Percentiles rank a stretch among this genome's conserved stretches.
These are phyloP conservation scores for Ustilago tritici DNA, from an alignment of 1,284 basidiomycete genomes.

Conservation along the genomic window DNA sequence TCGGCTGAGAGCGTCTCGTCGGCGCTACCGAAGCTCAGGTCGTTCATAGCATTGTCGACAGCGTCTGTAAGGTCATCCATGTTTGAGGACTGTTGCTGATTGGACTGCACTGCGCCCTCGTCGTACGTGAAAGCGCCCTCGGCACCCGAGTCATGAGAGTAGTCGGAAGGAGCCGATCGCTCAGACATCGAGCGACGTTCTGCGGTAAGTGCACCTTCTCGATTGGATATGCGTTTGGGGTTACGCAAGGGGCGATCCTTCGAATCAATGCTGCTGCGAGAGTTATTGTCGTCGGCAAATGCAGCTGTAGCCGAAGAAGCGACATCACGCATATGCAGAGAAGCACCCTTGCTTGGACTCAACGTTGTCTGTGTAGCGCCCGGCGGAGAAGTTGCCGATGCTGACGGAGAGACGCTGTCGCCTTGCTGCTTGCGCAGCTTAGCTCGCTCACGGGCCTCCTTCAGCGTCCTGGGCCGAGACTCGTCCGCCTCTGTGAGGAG, in stretches of 20 bases:
- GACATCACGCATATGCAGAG: constrained; percentile 27
- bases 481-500: constrained; percentile 39
- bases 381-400: constrained; percentile 1
- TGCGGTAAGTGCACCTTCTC: constrained; percentile 7
- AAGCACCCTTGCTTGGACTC: constrained; percentile 25
- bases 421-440: constrained; percentile 45
- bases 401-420: constrained; percentile 14
- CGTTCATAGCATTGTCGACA: constrained; percentile 57
- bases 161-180: constrained; percentile 49
- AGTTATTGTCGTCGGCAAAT: constrained; percentile 12
- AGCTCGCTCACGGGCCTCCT: constrained; percentile 51
- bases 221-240: constrained; percentile 36
- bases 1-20: constrained; percentile 39
- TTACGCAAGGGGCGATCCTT: constrained; percentile 40
- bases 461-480: constrained; percentile 46
- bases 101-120: not conserved
- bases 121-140: constrained; percentile 31
- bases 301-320: constrained; percentile 27
- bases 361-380: not conserved
- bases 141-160: constrained; percentile 42
- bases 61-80: constrained; percentile 60
- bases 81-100: constrained; percentile 13
- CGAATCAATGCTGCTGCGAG: constrained; percentile 36
- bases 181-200: constrained; percentile 28
- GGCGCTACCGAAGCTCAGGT: constrained; percentile 54